Evolutionary conservation across 495 filamentous ascomycete species (phyloP).

Genomic region (Massariosphaeria phaeospora): DNA sequence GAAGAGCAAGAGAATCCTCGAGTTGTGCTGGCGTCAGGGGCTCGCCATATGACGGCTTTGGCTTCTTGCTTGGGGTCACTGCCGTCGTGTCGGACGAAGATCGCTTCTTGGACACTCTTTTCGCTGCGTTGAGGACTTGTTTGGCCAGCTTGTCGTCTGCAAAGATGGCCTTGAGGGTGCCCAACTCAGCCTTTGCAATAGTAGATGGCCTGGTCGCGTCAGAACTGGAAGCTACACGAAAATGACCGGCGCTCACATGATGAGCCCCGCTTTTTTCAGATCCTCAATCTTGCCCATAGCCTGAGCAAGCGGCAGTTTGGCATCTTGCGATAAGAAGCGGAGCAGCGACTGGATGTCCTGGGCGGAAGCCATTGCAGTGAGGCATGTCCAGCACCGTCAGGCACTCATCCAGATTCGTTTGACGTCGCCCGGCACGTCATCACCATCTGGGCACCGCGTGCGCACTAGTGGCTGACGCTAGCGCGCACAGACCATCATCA

Average conservation of each 20-base stretch:
- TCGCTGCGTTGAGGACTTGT: conserved; percentile 54
- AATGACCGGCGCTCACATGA: conserved; percentile 25
- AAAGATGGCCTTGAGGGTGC: conserved; percentile 55
- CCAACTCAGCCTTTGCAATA: conserved; percentile 56
- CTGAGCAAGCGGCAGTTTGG: conserved; percentile 63
- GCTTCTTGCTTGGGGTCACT: conserved; percentile 31
- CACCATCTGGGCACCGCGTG: no score
- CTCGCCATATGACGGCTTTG: conserved; percentile 43
- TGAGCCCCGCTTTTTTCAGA: conserved; percentile 57
- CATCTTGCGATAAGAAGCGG: conserved; percentile 69
- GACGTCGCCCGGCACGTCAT: no score
- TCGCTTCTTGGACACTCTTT: conserved; percentile 61
- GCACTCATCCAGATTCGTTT: no score
- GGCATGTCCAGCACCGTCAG: neutral
- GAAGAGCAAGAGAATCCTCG: conserved; percentile 63
- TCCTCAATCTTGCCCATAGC: conserved; percentile 66
- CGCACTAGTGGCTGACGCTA: no score
- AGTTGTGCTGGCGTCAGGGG: conserved; percentile 55
- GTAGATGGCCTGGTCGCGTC: conserved; percentile 41
- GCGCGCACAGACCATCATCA: no score
- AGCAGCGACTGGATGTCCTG: conserved; percentile 63
- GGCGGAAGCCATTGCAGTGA: conserved; percentile 37
- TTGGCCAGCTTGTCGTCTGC: conserved; percentile 67
- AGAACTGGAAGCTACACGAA: conserved; percentile 8
- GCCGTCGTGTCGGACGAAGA: conserved; percentile 22